phyloP scores from a whole-genome alignment of 306 rosid species.

The Datisca glomerata region DNA sequence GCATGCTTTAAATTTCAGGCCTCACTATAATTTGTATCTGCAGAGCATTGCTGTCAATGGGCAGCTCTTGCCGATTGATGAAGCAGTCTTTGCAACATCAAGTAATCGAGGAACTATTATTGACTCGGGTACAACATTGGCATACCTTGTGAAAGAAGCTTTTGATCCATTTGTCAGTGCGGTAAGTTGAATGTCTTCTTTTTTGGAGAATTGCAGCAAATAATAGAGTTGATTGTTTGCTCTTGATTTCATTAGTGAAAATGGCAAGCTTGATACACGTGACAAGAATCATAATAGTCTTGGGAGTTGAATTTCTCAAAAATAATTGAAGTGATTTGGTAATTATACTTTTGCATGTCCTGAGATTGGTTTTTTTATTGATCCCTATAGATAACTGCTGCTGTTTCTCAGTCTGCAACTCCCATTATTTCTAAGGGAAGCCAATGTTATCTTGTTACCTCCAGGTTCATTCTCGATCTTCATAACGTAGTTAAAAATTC shows the following conservation, averaged over 20 bases:
- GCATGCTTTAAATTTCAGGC: conserved; percentile 39
- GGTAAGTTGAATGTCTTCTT: conserved; percentile 41
- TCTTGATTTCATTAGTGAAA: too few relatives aligned
- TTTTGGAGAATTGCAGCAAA: too few relatives aligned
- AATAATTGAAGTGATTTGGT: too few relatives aligned
- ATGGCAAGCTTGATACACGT: too few relatives aligned
- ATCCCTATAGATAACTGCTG: conserved; percentile 47
- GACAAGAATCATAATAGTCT: too few relatives aligned
- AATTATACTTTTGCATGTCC: too few relatives aligned
- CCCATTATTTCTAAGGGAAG: conserved; percentile 56
- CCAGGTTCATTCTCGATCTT: conserved; percentile 43
- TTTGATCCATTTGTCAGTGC: conserved; percentile 68
- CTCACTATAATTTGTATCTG: conserved; percentile 85
- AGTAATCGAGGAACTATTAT: conserved; percentile 70
- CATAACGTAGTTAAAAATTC: neutral
- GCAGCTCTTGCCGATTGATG: conserved; percentile 57
- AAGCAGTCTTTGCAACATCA: conserved; percentile 61
- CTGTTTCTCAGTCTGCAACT: conserved; percentile 48
- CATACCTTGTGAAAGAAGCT: conserved; percentile 83
- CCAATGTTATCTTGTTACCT: conserved; percentile 73
- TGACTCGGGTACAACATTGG: conserved; percentile 83
- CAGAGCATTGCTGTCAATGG: conserved; percentile 78
- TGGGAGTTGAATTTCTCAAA: too few relatives aligned
- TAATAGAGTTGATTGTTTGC: too few relatives aligned
- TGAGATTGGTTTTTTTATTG: conserved; percentile 19